Evolutionary conservation across 2,329 filamentous ascomycete genomes (phyloP), one percentile per base, ranked within the genome.

Genomic region (Triangularia verruculosa): DNA sequence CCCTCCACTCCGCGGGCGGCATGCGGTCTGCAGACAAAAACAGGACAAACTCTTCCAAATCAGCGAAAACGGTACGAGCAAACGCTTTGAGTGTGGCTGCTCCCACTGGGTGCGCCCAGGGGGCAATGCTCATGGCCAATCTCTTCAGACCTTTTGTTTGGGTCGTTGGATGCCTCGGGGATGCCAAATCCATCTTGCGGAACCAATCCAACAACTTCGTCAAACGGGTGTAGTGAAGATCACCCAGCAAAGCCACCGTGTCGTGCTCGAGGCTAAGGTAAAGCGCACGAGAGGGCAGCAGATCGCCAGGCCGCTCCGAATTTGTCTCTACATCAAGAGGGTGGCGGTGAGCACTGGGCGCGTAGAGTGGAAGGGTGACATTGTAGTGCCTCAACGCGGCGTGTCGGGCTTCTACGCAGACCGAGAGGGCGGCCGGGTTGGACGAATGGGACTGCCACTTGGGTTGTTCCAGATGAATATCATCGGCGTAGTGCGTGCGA

Each of bases 391-490:
- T 54, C 47, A 73, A 70, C 24, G 75, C 75, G 13, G 72, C 62
- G 7, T 62, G 60, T 59, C 75, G 75, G 11, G 74, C 66, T 67
- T 78, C 75, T 65, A 64, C 62, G 65, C 62, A 74, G 59, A 74
- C 74, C 34, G 70, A 72, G 5, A 77, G 67, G 1, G 71, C 72
- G 2, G 70, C 71, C 2, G 76, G 74, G 67, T 77, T 77, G 61
- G 68, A 67, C 39, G 71, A 72, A 57, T 64, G 67, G 1, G 74
- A 75, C 57, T 72, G 71, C 74, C 75, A 77, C 43, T 66, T 64
- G 15, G 66, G 65, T 8, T 61, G 56, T 22, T 60, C 53, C 61
- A 61, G 66, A 57, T 62, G 57, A 17, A 61, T 57, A 53, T 68
- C 61, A 59, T 69, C 67, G 32, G 73, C 72, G 62, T 76, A 75